These are phyloP conservation scores for Moesziomyces aphidis DNA, from an alignment of 1,284 basidiomycete genomes.

Conservation along the genomic window DNA sequence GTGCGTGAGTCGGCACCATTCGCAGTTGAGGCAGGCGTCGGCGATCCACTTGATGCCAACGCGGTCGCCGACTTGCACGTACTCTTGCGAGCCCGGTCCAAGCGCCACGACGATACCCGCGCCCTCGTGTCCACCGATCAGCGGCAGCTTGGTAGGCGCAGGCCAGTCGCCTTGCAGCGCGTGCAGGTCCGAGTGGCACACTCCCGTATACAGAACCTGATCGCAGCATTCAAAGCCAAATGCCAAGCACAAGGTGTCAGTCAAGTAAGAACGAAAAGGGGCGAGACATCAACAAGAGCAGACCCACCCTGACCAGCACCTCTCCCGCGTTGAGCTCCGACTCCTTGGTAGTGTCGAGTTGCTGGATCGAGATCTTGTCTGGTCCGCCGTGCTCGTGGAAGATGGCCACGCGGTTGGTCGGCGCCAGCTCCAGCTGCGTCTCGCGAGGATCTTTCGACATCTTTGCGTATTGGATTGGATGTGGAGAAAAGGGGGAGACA, in stretches of 20 bases:
- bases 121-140: constrained; percentile 87
- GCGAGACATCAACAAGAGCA: background rate
- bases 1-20: constrained; percentile 78
- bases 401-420: constrained; percentile 43
- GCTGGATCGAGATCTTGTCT: constrained; percentile 38
- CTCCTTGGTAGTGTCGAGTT: constrained; percentile 23
- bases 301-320: constrained; percentile 78
- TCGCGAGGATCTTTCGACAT: constrained; percentile 43
- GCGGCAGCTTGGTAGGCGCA: constrained; percentile 73
- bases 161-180: constrained; percentile 66
- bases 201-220: constrained; percentile 43
- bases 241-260: background rate
- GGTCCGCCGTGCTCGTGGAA: constrained; percentile 49
- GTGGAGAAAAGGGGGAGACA: no score
- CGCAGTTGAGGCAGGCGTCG: constrained; percentile 77
- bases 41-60: constrained; percentile 80
- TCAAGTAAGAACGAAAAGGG: background rate
- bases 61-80: constrained; percentile 77
- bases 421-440: constrained; percentile 26
- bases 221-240: no score
- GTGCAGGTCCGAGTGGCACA: constrained; percentile 51
- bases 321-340: constrained; percentile 79
- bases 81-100: constrained; percentile 74
- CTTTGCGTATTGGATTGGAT: background rate
- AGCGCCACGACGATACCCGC: constrained; percentile 78